Percentiles rank a stretch among this genome's conserved stretches.
These are phyloP conservation scores for Globisporangium alternatum DNA, from an alignment of 352 stramenopile genomes.

Conservation along the genomic window DNA sequence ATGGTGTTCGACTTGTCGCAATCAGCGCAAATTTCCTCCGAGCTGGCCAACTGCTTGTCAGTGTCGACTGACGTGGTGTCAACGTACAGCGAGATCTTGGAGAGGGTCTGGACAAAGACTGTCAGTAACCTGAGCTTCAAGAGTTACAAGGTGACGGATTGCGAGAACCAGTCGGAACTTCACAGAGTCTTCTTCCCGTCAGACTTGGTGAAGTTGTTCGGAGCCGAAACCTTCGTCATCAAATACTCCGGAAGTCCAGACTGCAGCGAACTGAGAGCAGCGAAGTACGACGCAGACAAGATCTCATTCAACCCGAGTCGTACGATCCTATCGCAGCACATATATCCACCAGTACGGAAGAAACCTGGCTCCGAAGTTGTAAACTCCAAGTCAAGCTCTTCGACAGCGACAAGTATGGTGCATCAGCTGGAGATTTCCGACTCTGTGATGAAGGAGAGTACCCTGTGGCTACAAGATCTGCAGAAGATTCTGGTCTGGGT, in stretches of 20 bases:
- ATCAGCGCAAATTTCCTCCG: conserved; percentile 25
- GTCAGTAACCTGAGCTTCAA: conserved; percentile 22
- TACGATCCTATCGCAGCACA: conserved; percentile 59
- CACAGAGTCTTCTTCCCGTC: conserved; percentile 34
- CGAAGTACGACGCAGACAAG: conserved; percentile 26
- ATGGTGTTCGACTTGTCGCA: conserved; percentile 9
- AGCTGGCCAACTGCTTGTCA: conserved; percentile 30
- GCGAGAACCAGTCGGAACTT: conserved; percentile 24
- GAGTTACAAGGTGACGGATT: conserved; percentile 32
- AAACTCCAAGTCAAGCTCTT: background rate
- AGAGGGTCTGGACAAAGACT: conserved; percentile 42
- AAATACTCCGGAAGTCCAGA: conserved; percentile 15
- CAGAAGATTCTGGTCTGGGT: conserved; percentile 62
- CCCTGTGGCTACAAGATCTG: conserved; percentile 55
- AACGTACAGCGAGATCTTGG: conserved; percentile 37
- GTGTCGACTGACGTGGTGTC: conserved; percentile 14
- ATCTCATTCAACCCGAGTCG: conserved; percentile 41
- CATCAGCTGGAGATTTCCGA: conserved; percentile 14
- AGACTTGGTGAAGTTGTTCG: conserved; percentile 46
- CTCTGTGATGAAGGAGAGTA: conserved; percentile 26
- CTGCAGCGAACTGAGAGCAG: conserved; percentile 3
- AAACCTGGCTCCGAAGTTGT: background rate
- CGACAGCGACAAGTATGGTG: background rate
- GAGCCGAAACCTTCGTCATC: conserved; percentile 42
- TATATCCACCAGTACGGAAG: conserved; percentile 26